Base-by-base conservation (phyloP, 1,284 basidiomycete genomes). In the Crepidotus sp. region DNA sequence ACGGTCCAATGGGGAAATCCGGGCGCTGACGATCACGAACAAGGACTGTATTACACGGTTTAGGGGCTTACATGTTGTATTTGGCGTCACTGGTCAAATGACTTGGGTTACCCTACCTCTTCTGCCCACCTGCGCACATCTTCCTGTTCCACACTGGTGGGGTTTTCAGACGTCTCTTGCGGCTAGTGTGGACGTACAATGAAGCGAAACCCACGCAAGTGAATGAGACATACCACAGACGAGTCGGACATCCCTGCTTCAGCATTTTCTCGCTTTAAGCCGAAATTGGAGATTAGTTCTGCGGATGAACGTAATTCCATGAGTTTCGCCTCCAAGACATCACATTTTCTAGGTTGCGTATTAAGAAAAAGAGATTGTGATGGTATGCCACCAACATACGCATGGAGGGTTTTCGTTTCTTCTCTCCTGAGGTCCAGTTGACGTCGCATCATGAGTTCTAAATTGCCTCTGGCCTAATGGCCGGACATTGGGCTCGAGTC, bases 391-490 rank as follows among this genome's bases (percentile, higher is more conserved):
- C 18, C 32, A 25, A 62, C 76, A 45, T 59, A 84, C 83, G 66
- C 60, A 55, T 87, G 81, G 33, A 87, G 66, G 9, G 64, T 58
- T 46, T 59, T 68, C 0, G 84, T 83, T 62, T 87, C 83, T 56
- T 80, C 76, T 45, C 67, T 67, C 37, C 84, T 71, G 24, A 84
- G 61, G 42, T 84, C 76, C 5, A 88, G 62, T 53, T 87, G 83
- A 18, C 78, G 70, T 39, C 69, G 68, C 80, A 87, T 85, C 82
- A 87, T 82, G 13, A 68, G 63, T 57, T 87, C 84, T 25, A 87
- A 67, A 55, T 81, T 82, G 19, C 69, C 77, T 54, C 83, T 68
- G 15, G 83, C 83, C 80, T 84, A 48, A 19, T 45, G 36, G 31
- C 41, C 38, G 17, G 31, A 14, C 36, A 52, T 31, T 38, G 31